A percentile compares a stretch with the other conserved stretches of the same genome.
phyloP scores from a whole-genome alignment of 2,329 filamentous ascomycete species.

The Canariomyces notabilis region DNA sequence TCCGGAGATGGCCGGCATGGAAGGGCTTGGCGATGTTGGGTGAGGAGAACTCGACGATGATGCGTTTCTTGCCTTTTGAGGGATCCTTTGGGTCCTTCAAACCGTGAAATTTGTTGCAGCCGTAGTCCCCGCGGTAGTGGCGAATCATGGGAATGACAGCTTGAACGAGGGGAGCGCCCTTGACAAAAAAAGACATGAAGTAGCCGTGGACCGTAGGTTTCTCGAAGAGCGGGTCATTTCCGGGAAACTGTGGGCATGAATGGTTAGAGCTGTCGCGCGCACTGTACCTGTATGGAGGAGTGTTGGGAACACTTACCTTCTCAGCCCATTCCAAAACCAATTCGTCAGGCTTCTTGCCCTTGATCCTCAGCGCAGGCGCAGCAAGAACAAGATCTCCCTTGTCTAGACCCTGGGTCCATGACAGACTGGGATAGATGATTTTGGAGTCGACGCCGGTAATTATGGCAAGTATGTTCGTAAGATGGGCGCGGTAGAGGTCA shows the following conservation, averaged over 20 bases:
- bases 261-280: constrained; percentile 6
- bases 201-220: constrained; percentile 62
- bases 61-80: constrained; percentile 56
- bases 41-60: constrained; percentile 76
- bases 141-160: constrained; percentile 67
- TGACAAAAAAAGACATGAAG: constrained; percentile 78
- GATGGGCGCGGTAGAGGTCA: constrained; percentile 74
- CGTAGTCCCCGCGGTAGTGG: constrained; percentile 55
- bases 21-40: constrained; percentile 86
- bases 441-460: constrained; percentile 65
- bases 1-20: constrained; percentile 71
- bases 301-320: constrained; percentile 42
- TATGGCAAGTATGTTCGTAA: constrained; percentile 62
- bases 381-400: constrained; percentile 79
- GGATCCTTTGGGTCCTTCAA: constrained; percentile 58
- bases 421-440: constrained; percentile 69
- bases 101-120: constrained; percentile 57
- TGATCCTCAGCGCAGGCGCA: constrained; percentile 73
- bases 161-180: constrained; percentile 58
- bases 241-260: constrained; percentile 53
- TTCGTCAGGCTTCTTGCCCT: constrained; percentile 61
- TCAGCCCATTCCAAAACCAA: constrained; percentile 57
- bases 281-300: neutral
- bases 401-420: constrained; percentile 74
- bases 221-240: constrained; percentile 64